These are phyloP conservation scores for Zygotorulaspora florentina DNA, from an alignment of 805 yeast genomes.

Conservation along the genomic window DNA sequence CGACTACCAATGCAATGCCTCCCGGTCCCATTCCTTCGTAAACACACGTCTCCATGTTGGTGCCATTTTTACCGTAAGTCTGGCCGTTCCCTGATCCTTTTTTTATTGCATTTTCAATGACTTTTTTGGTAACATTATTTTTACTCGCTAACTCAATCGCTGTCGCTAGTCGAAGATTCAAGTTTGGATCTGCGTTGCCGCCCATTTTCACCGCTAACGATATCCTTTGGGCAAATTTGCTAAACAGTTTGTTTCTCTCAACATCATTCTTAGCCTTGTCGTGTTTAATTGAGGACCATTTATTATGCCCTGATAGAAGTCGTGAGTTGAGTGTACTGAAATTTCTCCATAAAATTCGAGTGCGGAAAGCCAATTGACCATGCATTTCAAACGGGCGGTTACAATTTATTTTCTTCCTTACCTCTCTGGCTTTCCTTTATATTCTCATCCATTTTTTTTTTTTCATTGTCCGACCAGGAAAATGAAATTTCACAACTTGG, in stretches of 20 bases:
- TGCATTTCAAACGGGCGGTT: neutral
- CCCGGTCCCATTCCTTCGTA: slow-evolving; percentile 95
- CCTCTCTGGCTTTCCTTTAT: neutral
- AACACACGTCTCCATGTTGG: slow-evolving; percentile 49
- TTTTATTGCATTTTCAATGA: slow-evolving; percentile 81
- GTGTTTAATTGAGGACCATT: slow-evolving; percentile 94
- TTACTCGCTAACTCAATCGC: slow-evolving; percentile 73
- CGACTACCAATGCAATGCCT: slow-evolving; percentile 80
- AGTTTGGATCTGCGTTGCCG: slow-evolving; percentile 56
- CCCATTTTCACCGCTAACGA: slow-evolving; percentile 64
- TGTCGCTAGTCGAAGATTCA: slow-evolving; percentile 58
- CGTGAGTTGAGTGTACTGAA: slow-evolving; percentile 1
- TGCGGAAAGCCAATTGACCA: neutral
- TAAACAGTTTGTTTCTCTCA: slow-evolving; percentile 61
- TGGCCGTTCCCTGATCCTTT: slow-evolving; percentile 71
- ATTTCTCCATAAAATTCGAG: neutral
- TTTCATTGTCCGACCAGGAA: neutral
- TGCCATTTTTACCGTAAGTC: slow-evolving; percentile 41
- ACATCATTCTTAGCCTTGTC: slow-evolving; percentile 92
- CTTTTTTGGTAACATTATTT: slow-evolving; percentile 73
- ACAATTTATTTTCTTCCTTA: neutral
- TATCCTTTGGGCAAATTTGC: slow-evolving; percentile 67
- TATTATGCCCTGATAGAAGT: slow-evolving; percentile 66
- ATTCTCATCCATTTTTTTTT: neutral
- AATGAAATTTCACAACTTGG: slow-evolving; percentile 2